Base-by-base conservation (phyloP, 352 stramenopile species). In the Aphanomyces invadans region DNA sequence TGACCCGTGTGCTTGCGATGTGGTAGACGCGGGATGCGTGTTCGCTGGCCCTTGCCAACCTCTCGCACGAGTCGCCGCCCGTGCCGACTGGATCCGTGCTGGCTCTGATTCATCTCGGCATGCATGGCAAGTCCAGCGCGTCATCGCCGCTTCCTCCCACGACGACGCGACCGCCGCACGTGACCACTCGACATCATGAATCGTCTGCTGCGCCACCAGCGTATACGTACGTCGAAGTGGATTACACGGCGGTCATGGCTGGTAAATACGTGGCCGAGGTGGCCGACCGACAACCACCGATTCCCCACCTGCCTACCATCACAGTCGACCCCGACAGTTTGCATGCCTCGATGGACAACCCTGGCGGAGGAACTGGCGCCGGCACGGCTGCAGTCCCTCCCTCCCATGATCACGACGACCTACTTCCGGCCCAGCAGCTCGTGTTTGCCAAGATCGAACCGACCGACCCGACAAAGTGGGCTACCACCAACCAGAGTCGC, bases 41-140 rank as follows among this genome's bases (percentile, higher is more conserved):
- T 32, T 89, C 83, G 19, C 65, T 86, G 7, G 81, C 83, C 15
- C 65, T 92, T 7, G 86, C 81, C 0, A 90, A 92, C 69, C 56
- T 92, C 1, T 89, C 81, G 4, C 70, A 73, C 7, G 75, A 87
- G 45, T 89, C 81, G 0, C 82, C 83, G 0, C 88, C 74, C 46
- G 77, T 92, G 17, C 78, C 87, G n/a, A 79, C 77, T 7, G 83
- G 81, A 2, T 75, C 83, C 0, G 79, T 92, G 10, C n/a, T 49
- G 21, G 62, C 68, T 11, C 61, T 90, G 23, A 68, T 90, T 36
- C 78, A 73, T 17, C 48, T 89, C 3, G 86, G 80, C 0, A 54
- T 89, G 3, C 70, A 73, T 29, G 64, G 64, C 11, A 48, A 65
- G 5, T 11, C 65, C 9, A 62, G 48, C 12, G 33, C 10, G 21